These are phyloP conservation scores for Persicaria maculosa DNA, from an alignment of 148 eudicot genomes.

Conservation along the genomic window DNA sequence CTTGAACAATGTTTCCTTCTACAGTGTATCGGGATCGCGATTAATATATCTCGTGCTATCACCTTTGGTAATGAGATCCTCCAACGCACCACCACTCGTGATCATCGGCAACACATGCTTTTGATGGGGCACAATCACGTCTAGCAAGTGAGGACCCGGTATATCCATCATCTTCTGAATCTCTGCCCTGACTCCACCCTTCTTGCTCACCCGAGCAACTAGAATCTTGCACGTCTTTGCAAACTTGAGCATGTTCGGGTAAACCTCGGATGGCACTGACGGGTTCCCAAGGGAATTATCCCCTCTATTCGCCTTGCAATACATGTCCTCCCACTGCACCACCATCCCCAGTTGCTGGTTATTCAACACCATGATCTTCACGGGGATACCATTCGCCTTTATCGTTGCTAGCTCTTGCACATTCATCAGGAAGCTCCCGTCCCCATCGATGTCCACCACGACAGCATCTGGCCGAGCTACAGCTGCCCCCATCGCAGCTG, in stretches of 20 bases:
- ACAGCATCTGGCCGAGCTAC: conserved; percentile 65
- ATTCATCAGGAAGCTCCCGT: conserved; percentile 83
- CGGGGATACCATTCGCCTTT: conserved; percentile 59
- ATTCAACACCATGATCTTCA: conserved; percentile 65
- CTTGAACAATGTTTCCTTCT: no score
- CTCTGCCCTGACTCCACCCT: conserved; percentile 54
- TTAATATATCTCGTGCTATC: conserved; percentile 43
- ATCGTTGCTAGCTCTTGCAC: conserved; percentile 83
- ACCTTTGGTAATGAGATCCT: conserved; percentile 64
- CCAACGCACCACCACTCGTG: conserved; percentile 68
- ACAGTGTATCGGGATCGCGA: no score
- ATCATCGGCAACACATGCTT: conserved; percentile 95
- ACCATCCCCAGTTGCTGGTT: conserved; percentile 94
- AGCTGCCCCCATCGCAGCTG: conserved; percentile 90
- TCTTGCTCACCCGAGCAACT: conserved; percentile 61
- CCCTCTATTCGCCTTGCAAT: conserved; percentile 69
- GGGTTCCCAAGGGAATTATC: conserved; percentile 78
- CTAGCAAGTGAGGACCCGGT: conserved; percentile 77
- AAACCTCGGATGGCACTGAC: conserved; percentile 34
- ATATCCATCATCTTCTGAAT: conserved; percentile 80
- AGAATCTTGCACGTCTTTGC: conserved; percentile 70
- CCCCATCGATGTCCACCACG: conserved; percentile 87
- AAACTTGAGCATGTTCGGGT: conserved; percentile 68
- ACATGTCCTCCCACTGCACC: conserved; percentile 84
- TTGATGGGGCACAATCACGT: conserved; percentile 83